A percentile compares a stretch with the other conserved stretches of the same genome.
Evolutionary conservation across 306 rosid genomes (phyloP).

Genomic region (Vicia sativa): DNA sequence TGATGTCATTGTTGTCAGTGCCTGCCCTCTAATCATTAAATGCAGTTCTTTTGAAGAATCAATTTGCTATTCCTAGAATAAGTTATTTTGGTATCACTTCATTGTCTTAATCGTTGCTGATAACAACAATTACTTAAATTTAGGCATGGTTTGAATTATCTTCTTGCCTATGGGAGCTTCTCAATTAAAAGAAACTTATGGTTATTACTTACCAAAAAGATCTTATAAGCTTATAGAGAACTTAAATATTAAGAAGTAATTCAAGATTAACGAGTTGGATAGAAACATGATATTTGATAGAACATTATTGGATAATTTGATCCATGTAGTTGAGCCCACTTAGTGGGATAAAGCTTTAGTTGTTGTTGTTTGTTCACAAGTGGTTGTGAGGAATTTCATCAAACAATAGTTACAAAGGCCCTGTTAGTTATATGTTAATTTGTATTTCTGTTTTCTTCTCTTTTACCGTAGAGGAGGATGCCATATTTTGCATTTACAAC

Average conservation of each 20-base stretch:
- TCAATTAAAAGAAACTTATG: slow-evolving; percentile 1
- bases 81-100: slow-evolving; percentile 15
- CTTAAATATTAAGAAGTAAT: not conserved
- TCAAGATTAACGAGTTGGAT: no score
- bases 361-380: not conserved
- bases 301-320: no score
- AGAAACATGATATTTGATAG: no score
- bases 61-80: slow-evolving; percentile 12
- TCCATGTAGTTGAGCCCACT: no score
- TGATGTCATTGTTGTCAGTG: not conserved
- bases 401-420: not conserved
- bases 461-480: slow-evolving; percentile 27
- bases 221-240: slow-evolving; percentile 1
- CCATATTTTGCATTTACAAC: slow-evolving; percentile 2
- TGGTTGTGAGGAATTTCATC: not conserved
- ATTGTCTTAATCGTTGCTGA: not conserved
- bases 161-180: not conserved
- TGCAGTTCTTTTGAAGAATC: not conserved
- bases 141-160: not conserved
- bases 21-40: not conserved
- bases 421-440: slow-evolving; percentile 14
- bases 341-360: no score
- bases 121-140: not conserved
- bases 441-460: slow-evolving; percentile 13
- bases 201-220: not conserved